A percentile compares a stretch with the other conserved stretches of the same genome.
Conservation (phyloP, 23 red algal species). For the Pyropia haitanensis region DNA sequence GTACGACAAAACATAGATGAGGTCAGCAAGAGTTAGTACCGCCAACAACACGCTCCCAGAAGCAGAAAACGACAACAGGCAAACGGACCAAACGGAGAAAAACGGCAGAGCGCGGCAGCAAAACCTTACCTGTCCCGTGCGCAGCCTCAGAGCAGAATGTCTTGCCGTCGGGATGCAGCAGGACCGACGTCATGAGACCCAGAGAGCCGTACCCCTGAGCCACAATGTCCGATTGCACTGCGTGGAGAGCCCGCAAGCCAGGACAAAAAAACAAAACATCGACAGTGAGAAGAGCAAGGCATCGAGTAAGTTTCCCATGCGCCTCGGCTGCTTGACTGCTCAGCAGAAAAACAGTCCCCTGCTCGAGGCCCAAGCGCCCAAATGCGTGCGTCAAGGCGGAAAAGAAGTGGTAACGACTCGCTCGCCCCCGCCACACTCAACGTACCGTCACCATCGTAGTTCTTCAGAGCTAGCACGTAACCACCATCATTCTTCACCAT, state of each 20-base stretch:
- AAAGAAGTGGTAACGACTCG: no score
- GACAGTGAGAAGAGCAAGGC: not conserved
- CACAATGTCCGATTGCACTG: slow-evolving; percentile 56
- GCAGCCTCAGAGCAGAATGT: slow-evolving; percentile 82
- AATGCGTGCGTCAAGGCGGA: not conserved
- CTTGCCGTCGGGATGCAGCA: slow-evolving; percentile 64
- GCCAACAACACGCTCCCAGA: no score
- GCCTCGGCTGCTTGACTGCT: not conserved
- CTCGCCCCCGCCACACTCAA: slow-evolving; percentile 6
- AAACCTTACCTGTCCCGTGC: slow-evolving; percentile 48
- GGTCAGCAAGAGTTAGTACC: no score
- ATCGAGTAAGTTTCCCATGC: not conserved
- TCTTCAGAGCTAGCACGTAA: slow-evolving; percentile 76
- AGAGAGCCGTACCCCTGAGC: slow-evolving; percentile 88
- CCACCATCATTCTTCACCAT: slow-evolving; percentile 76
- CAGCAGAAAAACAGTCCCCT: not conserved
- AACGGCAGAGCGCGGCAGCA: no score
- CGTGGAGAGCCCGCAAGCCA: not conserved
- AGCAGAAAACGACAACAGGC: no score
- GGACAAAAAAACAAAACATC: not conserved
- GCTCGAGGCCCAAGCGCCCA: not conserved
- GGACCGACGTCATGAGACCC: slow-evolving; percentile 82
- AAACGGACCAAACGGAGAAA: no score
- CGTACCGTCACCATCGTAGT: slow-evolving; percentile 92
- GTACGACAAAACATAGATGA: no score